Evolutionary conservation across 768 basidiomycete species (phyloP).

Genomic region (Coprinopsis cinerea): DNA sequence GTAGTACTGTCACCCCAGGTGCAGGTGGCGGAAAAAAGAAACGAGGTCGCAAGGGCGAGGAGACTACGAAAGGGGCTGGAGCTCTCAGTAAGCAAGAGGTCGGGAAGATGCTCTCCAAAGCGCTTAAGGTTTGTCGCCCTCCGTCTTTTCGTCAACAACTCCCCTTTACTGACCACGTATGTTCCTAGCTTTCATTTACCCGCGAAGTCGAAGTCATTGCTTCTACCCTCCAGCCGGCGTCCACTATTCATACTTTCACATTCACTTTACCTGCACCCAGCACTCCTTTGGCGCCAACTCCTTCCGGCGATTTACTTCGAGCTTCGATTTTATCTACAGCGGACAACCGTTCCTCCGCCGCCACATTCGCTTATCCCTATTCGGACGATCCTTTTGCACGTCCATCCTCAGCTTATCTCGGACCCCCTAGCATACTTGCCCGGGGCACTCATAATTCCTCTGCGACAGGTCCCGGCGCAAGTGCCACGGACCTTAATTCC

Average conservation of each 20-base stretch:
- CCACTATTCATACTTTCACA: conserved; percentile 88
- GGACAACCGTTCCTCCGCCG: conserved; percentile 60
- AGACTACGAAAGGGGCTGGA: conserved; percentile 68
- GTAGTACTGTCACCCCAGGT: conserved; percentile 80
- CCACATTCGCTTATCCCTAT: conserved; percentile 71
- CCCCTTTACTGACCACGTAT: no score
- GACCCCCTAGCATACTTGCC: conserved; percentile 64
- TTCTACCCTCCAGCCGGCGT: conserved; percentile 89
- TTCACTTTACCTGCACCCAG: conserved; percentile 77
- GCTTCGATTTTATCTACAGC: conserved; percentile 65
- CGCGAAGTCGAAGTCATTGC: conserved; percentile 93
- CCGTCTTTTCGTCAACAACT: no score
- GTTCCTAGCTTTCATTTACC: conserved; percentile 81
- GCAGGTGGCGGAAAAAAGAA: conserved; percentile 77
- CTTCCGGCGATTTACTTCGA: conserved; percentile 66
- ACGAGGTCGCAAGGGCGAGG: conserved; percentile 58
- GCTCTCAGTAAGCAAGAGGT: conserved; percentile 83
- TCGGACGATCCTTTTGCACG: conserved; percentile 71
- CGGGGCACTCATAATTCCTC: conserved; percentile 32
- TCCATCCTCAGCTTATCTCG: conserved; percentile 76
- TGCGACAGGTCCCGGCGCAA: conserved; percentile 25
- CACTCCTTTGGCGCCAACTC: conserved; percentile 70
- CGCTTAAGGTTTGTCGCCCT: conserved; percentile 78
- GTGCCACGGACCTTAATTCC: conserved; percentile 26
- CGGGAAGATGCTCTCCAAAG: conserved; percentile 86